Conservation (phyloP, 768 basidiomycete genomes). For the Phylloporus sp. region DNA sequence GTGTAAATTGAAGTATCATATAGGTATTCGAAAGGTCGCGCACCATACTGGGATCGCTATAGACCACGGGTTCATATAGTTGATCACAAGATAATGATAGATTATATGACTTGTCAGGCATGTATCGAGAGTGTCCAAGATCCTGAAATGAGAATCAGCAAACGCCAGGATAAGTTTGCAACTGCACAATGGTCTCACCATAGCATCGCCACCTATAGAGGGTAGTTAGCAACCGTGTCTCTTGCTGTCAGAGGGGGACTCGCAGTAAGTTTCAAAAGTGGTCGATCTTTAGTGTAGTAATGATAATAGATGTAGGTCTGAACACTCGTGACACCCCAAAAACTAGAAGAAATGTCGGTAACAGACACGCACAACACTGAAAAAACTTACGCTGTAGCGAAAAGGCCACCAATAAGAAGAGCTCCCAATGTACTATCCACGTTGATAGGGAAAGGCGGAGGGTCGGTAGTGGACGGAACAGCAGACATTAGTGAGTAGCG, state of each 20-base stretch:
- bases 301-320: slow-evolving; percentile 53
- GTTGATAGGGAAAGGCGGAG: slow-evolving; percentile 29
- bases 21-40: not conserved
- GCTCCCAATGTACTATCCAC: slow-evolving; percentile 48
- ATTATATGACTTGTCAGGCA: slow-evolving; percentile 50
- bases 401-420: slow-evolving; percentile 49
- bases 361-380: not conserved
- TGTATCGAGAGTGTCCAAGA: slow-evolving; percentile 55
- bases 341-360: slow-evolving; percentile 26
- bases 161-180: too few relatives aligned
- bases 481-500: not conserved
- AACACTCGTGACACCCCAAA: slow-evolving; percentile 56
- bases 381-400: slow-evolving; percentile 47
- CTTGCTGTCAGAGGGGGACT: not conserved
- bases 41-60: slow-evolving; percentile 46
- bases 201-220: slow-evolving; percentile 23
- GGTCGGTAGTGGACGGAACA: not conserved
- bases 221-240: slow-evolving; percentile 28
- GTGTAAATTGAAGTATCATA: not conserved
- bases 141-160: slow-evolving; percentile 15
- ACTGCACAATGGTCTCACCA: slow-evolving; percentile 8
- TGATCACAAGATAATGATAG: slow-evolving; percentile 55
- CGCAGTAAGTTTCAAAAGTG: slow-evolving; percentile 37
- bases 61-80: slow-evolving; percentile 47
- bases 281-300: slow-evolving; percentile 32